phyloP scores from a whole-genome alignment of 2,329 filamentous ascomycete genomes.

The Ceratocystiopsis brevicomis region DNA sequence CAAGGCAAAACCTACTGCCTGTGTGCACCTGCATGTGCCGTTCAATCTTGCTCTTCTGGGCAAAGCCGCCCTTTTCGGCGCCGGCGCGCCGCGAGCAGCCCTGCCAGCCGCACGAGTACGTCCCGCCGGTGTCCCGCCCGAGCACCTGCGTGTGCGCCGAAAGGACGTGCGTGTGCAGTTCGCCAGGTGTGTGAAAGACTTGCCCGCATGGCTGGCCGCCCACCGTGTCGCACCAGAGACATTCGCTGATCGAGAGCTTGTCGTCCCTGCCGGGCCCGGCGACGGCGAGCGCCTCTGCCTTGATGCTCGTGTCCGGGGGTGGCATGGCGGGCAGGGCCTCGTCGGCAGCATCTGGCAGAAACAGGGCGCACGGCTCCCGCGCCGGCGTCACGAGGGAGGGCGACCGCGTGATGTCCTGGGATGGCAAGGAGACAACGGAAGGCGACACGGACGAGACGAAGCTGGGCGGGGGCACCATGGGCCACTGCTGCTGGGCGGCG shows the following conservation, averaged over 20 bases:
- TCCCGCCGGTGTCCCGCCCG: slow-evolving; percentile 26
- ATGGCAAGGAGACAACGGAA: slow-evolving; percentile 2
- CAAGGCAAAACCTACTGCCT: slow-evolving; percentile 28
- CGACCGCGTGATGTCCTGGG: slow-evolving; percentile 3
- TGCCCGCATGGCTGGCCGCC: slow-evolving; percentile 11
- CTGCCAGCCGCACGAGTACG: slow-evolving; percentile 33
- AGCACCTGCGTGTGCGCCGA: slow-evolving; percentile 27
- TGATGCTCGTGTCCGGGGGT: not conserved
- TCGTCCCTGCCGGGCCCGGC: not conserved
- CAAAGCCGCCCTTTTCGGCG: slow-evolving; percentile 26
- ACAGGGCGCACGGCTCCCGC: not conserved
- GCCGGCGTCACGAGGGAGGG: slow-evolving; percentile 1
- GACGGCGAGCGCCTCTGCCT: not conserved
- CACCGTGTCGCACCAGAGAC: slow-evolving; percentile 14
- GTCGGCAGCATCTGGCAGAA: not conserved
- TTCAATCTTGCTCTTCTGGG: slow-evolving; percentile 43
- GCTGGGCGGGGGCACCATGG: slow-evolving; percentile 1
- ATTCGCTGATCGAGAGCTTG: slow-evolving; percentile 1
- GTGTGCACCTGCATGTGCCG: slow-evolving; percentile 48
- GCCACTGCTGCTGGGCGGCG: slow-evolving; percentile 1
- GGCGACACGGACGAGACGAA: slow-evolving; percentile 1
- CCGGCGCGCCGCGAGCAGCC: slow-evolving; percentile 31
- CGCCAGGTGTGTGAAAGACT: slow-evolving; percentile 24
- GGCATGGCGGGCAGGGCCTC: not conserved
- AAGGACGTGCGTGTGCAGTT: slow-evolving; percentile 37